Evolutionary conservation across 2,329 filamentous ascomycete genomes (phyloP).

Genomic region (Beauveria rudraprayagi): DNA sequence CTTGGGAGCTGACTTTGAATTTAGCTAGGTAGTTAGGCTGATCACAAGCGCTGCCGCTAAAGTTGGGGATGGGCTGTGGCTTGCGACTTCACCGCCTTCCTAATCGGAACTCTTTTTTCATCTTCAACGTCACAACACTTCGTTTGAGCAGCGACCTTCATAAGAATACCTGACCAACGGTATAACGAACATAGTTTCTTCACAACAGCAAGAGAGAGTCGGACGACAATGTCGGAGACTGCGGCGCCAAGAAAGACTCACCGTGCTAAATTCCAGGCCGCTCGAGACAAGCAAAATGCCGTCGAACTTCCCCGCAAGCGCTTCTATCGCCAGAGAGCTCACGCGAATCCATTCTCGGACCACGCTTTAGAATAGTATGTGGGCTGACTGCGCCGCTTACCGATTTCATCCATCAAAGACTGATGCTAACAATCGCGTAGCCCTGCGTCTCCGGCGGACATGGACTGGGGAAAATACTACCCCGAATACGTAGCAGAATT

Average conservation of each 20-base stretch:
- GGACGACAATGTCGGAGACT: constrained; percentile 19
- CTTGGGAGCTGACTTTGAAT: no score
- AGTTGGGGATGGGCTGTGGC: background rate
- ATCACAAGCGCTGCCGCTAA: no score
- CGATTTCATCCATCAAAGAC: background rate
- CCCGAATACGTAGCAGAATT: constrained; percentile 56
- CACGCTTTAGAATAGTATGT: constrained; percentile 81
- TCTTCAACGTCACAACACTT: constrained; percentile 1
- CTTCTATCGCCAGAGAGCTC: constrained; percentile 91
- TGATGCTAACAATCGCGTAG: constrained; percentile 37
- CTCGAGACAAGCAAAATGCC: constrained; percentile 41
- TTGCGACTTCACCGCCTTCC: constrained; percentile 13
- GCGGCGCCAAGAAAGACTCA: constrained; percentile 50
- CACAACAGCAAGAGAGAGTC: background rate
- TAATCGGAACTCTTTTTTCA: background rate
- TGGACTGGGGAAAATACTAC: constrained; percentile 87
- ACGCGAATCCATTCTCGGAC: constrained; percentile 97
- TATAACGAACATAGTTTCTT: no score
- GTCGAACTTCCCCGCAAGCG: constrained; percentile 79
- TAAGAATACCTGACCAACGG: background rate
- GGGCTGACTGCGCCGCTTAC: background rate
- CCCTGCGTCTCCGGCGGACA: constrained; percentile 66
- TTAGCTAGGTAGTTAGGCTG: no score
- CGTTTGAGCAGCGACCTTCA: background rate
- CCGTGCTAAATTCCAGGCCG: constrained; percentile 56